Evolutionary conservation across 352 stramenopile species (phyloP), one percentile per base, ranked within the genome.

Genomic region (Aphanomyces stellatus): DNA sequence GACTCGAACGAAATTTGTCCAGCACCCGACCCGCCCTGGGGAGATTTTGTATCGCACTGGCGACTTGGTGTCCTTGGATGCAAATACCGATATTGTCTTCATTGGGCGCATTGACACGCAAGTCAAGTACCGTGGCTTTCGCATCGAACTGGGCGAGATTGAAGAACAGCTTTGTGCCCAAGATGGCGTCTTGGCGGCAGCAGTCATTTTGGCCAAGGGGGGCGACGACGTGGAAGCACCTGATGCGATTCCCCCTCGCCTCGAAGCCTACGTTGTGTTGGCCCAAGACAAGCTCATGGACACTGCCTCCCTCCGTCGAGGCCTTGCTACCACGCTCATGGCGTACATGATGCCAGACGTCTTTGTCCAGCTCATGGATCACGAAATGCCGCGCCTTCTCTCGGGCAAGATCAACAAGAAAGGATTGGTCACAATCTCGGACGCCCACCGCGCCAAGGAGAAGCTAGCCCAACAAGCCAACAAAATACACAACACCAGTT

Each of bases 131-230:
- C 78, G 84, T 22, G 87, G 85, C 13, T 90, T 90, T 71, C 82
- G 87, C 3, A 84, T 95, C 22, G 87, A 95, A 65, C 69, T 93
- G 3, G 80, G 88, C 8, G 85, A 93, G 71, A 79, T 93, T 17
- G 80, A 87, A 6, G 83, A 83, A 22, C 71, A 81, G 28, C 57
- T 92, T 17, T 53, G 88, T 4, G 69, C 74, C 8, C 70, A 82
- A 31, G 10, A 56, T 11, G 35, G 31, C 0, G 70, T 93, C 2
- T 68, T 73, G 28, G 74, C 83, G 27, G 78, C 78, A 11, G 76
- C 83, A 55, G 77, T 90, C 4, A 51, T 83, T 0, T 66, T 82
- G 3, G 53, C 78, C 33, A 55, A 76, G 8, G 37, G 37, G 11
- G 37, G n/a, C 37, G n/a, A 19, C 37, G n/a, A 46, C 37, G 37